Percentiles rank a stretch among this genome's conserved stretches.
phyloP scores from a whole-genome alignment of 2,329 filamentous ascomycete genomes.

The Diaporthe helianthi region DNA sequence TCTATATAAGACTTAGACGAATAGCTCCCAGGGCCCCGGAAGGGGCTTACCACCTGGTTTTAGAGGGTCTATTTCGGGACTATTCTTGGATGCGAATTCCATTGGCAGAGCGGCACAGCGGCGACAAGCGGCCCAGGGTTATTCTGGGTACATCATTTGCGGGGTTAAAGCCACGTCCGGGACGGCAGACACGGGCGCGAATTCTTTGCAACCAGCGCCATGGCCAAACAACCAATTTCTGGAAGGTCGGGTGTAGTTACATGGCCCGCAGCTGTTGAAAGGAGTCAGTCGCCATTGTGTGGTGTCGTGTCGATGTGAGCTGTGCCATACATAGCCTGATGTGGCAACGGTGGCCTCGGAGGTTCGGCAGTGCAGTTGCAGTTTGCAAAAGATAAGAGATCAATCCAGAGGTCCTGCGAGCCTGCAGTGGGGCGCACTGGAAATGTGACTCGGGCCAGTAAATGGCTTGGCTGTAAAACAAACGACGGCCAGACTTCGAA shows the following conservation, averaged over 20 bases:
- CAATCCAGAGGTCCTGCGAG: too few species aligned
- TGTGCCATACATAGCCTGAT: not conserved
- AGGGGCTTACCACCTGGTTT: too few species aligned
- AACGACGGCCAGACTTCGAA: not conserved
- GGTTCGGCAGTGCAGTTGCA: not conserved
- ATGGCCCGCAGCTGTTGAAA: not conserved
- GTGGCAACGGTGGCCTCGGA: slow-evolving; percentile 2
- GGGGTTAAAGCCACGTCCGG: not conserved
- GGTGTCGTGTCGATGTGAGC: not conserved
- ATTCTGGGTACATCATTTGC: too few species aligned
- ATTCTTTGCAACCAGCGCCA: not conserved
- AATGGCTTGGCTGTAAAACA: slow-evolving; percentile 20
- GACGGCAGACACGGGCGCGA: too few species aligned
- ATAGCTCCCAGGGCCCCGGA: too few species aligned
- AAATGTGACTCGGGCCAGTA: not conserved
- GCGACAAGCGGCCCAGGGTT: too few species aligned
- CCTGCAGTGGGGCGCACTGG: too few species aligned
- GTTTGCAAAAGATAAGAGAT: not conserved
- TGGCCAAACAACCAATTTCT: not conserved
- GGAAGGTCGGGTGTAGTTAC: not conserved
- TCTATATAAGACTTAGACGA: too few species aligned
- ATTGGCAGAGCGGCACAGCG: too few species aligned
- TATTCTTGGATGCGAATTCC: too few species aligned
- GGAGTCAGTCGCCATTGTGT: slow-evolving; percentile 13
- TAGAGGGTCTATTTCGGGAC: too few species aligned